phyloP scores from a whole-genome alignment of 2,329 filamentous ascomycete genomes.

The Aaosphaeria arxii region DNA sequence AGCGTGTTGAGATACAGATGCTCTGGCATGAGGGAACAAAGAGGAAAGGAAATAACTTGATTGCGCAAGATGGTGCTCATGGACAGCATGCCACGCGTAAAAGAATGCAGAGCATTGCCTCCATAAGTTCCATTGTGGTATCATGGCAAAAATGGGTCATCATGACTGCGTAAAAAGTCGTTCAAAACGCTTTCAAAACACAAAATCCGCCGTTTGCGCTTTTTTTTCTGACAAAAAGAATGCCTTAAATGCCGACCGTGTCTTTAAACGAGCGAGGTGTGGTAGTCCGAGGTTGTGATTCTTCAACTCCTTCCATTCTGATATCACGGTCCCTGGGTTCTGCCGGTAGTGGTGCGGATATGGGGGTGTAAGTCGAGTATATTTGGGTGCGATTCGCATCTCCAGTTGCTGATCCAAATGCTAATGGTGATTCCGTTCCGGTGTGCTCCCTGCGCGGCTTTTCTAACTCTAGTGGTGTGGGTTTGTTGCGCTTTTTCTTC shows the following conservation, averaged over 20 bases:
- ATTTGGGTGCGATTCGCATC: slow-evolving; percentile 23
- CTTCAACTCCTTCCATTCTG: slow-evolving; percentile 38
- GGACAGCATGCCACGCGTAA: slow-evolving; percentile 22
- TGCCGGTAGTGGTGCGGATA: slow-evolving; percentile 34
- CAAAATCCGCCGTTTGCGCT: slow-evolving; percentile 36
- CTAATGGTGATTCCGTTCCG: slow-evolving; percentile 29
- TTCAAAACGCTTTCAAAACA: slow-evolving; percentile 37
- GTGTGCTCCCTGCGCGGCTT: slow-evolving; percentile 20
- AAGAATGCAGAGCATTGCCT: slow-evolving; percentile 32
- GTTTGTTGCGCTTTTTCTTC: slow-evolving; percentile 31
- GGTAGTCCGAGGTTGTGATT: slow-evolving; percentile 36
- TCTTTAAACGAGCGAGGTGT: slow-evolving; percentile 44
- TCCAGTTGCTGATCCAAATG: slow-evolving; percentile 20
- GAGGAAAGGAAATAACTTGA: slow-evolving; percentile 12
- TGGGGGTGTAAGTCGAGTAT: slow-evolving; percentile 34
- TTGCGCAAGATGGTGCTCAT: slow-evolving; percentile 20
- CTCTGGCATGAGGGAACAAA: slow-evolving; percentile 4
- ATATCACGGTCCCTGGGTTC: slow-evolving; percentile 26
- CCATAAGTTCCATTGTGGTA: slow-evolving; percentile 30
- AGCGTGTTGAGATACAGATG: slow-evolving; percentile 10
- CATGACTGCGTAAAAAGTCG: slow-evolving; percentile 38
- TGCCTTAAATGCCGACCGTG: slow-evolving; percentile 41
- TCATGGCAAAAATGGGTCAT: slow-evolving; percentile 35
- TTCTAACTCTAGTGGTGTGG: slow-evolving; percentile 30
- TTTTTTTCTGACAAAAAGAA: slow-evolving; percentile 35